phyloP scores from a whole-genome alignment of 768 basidiomycete species.

The Pulveroboletus sp. region DNA sequence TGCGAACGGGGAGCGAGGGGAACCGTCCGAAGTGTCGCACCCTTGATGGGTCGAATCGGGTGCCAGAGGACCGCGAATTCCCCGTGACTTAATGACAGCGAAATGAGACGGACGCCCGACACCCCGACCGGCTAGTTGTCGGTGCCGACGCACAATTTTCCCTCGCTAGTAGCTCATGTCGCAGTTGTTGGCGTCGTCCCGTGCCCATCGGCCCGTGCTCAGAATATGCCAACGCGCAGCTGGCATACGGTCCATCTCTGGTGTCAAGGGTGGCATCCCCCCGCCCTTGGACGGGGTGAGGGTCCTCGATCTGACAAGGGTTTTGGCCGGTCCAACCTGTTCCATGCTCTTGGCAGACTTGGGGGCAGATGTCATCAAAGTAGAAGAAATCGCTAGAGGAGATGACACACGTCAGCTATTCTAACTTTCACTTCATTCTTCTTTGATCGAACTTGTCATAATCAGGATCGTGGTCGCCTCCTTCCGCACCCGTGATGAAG shows the following conservation, averaged over 20 bases:
- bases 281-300: conserved; percentile 79
- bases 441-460: conserved; percentile 12
- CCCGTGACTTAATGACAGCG: conserved; percentile 4
- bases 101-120: conserved; percentile 23
- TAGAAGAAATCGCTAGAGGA: conserved; percentile 76
- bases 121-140: conserved; percentile 14
- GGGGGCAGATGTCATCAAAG: conserved; percentile 91
- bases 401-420: conserved; percentile 79
- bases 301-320: conserved; percentile 87
- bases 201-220: not conserved
- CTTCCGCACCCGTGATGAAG: conserved; percentile 49
- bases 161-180: not conserved
- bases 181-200: not conserved
- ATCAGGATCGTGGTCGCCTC: conserved; percentile 65
- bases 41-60: conserved; percentile 12
- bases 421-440: conserved; percentile 6
- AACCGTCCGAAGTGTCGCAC: conserved; percentile 5
- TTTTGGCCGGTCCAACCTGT: conserved; percentile 89
- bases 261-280: conserved; percentile 47
- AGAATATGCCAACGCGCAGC: not conserved
- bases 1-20: not conserved
- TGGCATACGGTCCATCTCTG: conserved; percentile 13
- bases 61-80: conserved; percentile 22
- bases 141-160: conserved; percentile 1
- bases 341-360: conserved; percentile 93